phyloP scores from a whole-genome alignment of 345 rosid species.

The Psidium guajava region DNA sequence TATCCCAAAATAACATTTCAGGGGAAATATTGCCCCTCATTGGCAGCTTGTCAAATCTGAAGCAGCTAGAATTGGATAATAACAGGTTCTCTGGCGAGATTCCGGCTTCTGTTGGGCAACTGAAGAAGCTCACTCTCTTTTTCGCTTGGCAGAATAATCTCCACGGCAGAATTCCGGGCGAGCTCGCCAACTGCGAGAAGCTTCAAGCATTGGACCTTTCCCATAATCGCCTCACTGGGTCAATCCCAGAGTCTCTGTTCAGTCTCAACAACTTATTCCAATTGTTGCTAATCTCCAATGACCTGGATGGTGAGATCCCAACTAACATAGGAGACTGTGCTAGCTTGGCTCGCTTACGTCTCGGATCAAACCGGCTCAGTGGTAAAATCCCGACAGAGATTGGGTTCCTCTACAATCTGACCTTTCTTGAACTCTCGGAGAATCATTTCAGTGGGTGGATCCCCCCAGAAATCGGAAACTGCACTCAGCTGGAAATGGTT shows the following conservation, averaged over 20 bases:
- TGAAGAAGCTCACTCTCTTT: constrained; percentile 45
- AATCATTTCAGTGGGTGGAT: constrained; percentile 43
- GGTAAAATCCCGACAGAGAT: constrained; percentile 45
- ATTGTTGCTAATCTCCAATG: constrained; percentile 48
- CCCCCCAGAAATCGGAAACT: constrained; percentile 42
- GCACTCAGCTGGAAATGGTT: constrained; percentile 47
- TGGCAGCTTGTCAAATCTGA: constrained; percentile 33
- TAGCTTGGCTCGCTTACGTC: constrained; percentile 44
- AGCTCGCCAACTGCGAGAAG: constrained; percentile 39
- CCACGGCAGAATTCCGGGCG: constrained; percentile 42
- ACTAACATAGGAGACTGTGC: constrained; percentile 40
- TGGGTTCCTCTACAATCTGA: constrained; percentile 28
- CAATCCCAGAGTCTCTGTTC: constrained; percentile 49
- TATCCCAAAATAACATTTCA: constrained; percentile 43
- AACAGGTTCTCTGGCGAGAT: constrained; percentile 40
- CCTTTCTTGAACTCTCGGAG: constrained; percentile 54
- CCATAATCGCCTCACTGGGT: constrained; percentile 45
- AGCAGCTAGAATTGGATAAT: constrained; percentile 59
- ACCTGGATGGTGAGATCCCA: constrained; percentile 45
- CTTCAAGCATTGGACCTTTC: constrained; percentile 64
- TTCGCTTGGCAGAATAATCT: constrained; percentile 68
- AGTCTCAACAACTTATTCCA: constrained; percentile 41
- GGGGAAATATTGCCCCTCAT: constrained; percentile 29
- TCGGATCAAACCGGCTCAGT: constrained; percentile 42
- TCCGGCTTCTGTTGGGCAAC: constrained; percentile 41